Base-by-base conservation (phyloP, 257 asterid genomes). In the Rehmannia glutinosa region DNA sequence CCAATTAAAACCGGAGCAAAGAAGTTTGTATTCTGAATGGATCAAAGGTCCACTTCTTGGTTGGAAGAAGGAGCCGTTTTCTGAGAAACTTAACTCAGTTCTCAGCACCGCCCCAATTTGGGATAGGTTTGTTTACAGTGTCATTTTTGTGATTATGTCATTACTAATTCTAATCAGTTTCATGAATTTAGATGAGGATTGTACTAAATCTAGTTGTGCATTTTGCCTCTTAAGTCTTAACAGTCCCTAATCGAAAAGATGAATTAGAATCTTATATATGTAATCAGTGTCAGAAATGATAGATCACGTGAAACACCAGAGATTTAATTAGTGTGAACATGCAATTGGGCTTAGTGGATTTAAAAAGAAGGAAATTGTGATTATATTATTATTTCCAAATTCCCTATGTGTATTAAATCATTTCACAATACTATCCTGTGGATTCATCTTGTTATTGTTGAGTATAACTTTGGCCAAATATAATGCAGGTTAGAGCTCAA, bases 121-220 rank as follows among this genome's bases (percentile, higher is more conserved):
- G 79, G 98, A 89, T 67, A 92, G 96, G 96, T 91, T 62, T 13
- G 82, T 71, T n/a, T n/a, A n/a, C n/a, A n/a, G n/a, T n/a, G n/a
- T n/a, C n/a, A 39, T 32, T 50, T 61, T 41, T 23, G 11, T 43
- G 28, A 38, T 57, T 19, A 11, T 49, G 21, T 51, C 12, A n/a
- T n/a, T n/a, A 13, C 12, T 11, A 4, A 35, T 66, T 20, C 46
- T 36, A 11, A 36, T n/a, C n/a, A n/a, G n/a, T 71, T 16, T 43
- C 62, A 16, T 28, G 7, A 21, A 20, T 6, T 9, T 1, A 47
- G 42, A 53, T 10, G 42, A 54, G 19, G 32, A 53, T 8, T 27
- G 69, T 27, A 10, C 45, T n/a, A n/a, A 56, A 6, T 11, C 11
- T 8, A 41, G 38, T 51, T 61, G 13, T n/a, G n/a, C n/a, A n/a